These are phyloP conservation scores for Echria macrotheca DNA, from an alignment of 495 filamentous ascomycete species.

Conservation along the genomic window DNA sequence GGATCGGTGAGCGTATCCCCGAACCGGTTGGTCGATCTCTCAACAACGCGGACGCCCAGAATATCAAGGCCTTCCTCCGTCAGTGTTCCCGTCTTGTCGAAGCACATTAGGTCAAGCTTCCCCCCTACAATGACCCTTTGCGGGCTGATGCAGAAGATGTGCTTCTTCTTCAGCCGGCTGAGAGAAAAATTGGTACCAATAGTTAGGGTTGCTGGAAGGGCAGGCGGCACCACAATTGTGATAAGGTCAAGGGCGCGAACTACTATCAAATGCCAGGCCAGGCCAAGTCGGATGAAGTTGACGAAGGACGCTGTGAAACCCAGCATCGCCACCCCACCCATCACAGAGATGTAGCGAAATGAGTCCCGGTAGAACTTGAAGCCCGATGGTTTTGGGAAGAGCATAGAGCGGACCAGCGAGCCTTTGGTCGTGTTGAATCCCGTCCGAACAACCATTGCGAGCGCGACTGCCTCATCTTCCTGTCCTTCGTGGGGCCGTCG, in stretches of 20 bases:
- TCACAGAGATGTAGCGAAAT: conserved; percentile 96
- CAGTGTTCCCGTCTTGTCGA: conserved; percentile 97
- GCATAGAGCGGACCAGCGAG: conserved; percentile 92
- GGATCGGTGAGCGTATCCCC: conserved; percentile 41
- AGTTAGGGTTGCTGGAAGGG: conserved; percentile 90
- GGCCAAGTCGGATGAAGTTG: conserved; percentile 79
- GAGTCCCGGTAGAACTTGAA: conserved; percentile 99
- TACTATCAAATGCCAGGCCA: conserved; percentile 85
- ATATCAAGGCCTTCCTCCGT: conserved; percentile 98
- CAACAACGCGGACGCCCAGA: conserved; percentile 75
- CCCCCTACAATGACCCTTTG: conserved; percentile 94
- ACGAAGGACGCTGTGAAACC: conserved; percentile 87
- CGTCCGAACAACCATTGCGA: conserved; percentile 87
- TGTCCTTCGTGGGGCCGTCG: conserved; percentile 75
- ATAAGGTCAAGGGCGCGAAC: conserved; percentile 91
- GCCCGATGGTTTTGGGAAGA: conserved; percentile 95
- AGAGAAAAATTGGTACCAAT: conserved; percentile 97
- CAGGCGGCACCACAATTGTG: conserved; percentile 96
- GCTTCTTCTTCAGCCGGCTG: conserved; percentile 72
- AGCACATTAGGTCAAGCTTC: conserved; percentile 93
- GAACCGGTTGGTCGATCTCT: conserved; percentile 52
- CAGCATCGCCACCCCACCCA: conserved; percentile 80
- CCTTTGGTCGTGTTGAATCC: conserved; percentile 98
- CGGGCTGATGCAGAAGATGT: conserved; percentile 96
- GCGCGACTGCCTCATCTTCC: conserved; percentile 83